Conservation (phyloP, 805 yeast species). For the Tetrapisispora pingtungensis region DNA sequence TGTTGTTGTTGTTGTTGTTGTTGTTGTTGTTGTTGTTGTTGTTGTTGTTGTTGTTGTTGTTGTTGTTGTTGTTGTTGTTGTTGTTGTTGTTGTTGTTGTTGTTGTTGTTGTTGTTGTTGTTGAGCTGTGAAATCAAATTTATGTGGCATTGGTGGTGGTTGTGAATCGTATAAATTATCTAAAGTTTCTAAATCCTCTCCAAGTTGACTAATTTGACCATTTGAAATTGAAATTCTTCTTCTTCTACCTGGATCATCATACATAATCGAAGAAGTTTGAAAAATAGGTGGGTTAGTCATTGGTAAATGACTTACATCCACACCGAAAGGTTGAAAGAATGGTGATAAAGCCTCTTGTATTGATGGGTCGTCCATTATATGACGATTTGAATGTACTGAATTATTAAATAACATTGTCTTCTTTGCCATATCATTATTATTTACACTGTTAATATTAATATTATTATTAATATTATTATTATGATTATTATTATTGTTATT, state of each 20-base stretch:
- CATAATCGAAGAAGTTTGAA: conserved; percentile 30
- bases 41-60: conserved; percentile 5
- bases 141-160: conserved; percentile 20
- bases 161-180: conserved; percentile 31
- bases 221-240: conserved; percentile 69
- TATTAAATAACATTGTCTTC: neutral
- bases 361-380: conserved; percentile 24
- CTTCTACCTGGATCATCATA: conserved; percentile 18
- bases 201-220: conserved; percentile 77
- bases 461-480: neutral
- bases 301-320: conserved; percentile 37
- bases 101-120: conserved; percentile 4
- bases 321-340: conserved; percentile 36
- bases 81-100: neutral
- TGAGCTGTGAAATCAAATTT: conserved; percentile 23
- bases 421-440: neutral
- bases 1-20: neutral
- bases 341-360: conserved; percentile 32
- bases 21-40: conserved; percentile 7
- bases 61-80: neutral
- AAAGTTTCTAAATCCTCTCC: conserved; percentile 32
- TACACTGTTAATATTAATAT: neutral
- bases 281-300: conserved; percentile 37
- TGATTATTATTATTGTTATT: neutral
- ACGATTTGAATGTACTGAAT: conserved; percentile 10